Evolutionary conservation across 495 filamentous ascomycete genomes (phyloP), one percentile per base, ranked within the genome.

Genomic region (Penicillium waksmanii): DNA sequence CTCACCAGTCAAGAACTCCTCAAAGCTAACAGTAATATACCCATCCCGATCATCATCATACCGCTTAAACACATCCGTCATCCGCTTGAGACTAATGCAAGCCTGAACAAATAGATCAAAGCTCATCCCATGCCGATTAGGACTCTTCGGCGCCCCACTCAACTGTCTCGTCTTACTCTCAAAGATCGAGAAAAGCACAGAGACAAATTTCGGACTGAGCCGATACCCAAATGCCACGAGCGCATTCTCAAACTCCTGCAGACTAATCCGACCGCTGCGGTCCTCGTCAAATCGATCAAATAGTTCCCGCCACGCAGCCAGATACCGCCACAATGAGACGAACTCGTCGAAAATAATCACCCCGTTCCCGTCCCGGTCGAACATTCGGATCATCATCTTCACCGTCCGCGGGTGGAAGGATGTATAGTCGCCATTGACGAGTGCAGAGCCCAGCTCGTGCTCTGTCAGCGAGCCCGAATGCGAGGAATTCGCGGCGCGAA

Each of bases 1-100:
- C 79, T 66, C 65, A 84, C 82, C 89, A 17, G 86, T 89, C 70
- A 92, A 80, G 68, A 91, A 91, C 60, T 91, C 87, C 75, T 92
- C 89, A 68, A 93, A 93, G 67, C 88, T 91, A 53, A 93, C 70
- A 7, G 89, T 92, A 54, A 93, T 91, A 68, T 87, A 96, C 34
- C 95, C 95, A 76, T 98, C 95, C 33, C 95, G 85, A 75, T 98
- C 95, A 58, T 96, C 90, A 62, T 98, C 95, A 75, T 98, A 98
- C 70, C 90, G 92, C 86, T 98, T 98, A 73, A 98, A 98, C 18
- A 97, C 94, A 73, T 98, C 95, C 61, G 95, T 98, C 94, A 98
- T 97, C 58, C 96, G 83, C 84, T 97, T 96, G 65, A 98, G 79
- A 68, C 85, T 89, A 67, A 98, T 98, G 71, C 95, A 98, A 31